Evolutionary conservation across 2,329 filamentous ascomycete species (phyloP), one percentile per base, ranked within the genome.

Genomic region (Podosphaera fusca): DNA sequence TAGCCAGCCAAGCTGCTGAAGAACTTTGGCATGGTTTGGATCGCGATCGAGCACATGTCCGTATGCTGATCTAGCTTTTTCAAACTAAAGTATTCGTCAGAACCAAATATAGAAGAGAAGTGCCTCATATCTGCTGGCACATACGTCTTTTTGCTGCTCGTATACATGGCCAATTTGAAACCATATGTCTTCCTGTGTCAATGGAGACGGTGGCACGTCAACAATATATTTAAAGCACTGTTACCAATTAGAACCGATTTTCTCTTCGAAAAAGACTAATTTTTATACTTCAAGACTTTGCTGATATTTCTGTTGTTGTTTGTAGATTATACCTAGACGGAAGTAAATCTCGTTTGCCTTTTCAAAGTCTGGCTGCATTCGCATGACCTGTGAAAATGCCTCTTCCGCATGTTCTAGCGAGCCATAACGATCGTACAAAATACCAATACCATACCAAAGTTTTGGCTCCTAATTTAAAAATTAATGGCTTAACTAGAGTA

Each of bases 341-440:
- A 98, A 98, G 70, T 96, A 98, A 56, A 98, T 96, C 69, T 98
- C 92, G 66, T 96, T 96, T 58, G 90, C 89, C 76, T 98, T 98
- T 67, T 98, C 92, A 64, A 96, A 96, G 64, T 88, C 84, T 3
- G 90, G 92, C 65, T 95, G 85, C 84, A 98, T 96, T 63, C 87
- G 84, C 92, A 98, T 96, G 60, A 98, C 92, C 67, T 96, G 87
- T 1, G 90, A 95, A 68, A 96, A 96, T 4, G 92, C 92, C 68
- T 96, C 92, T 69, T 96, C 92, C 63, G 92, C 92, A 69, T 96
- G 94, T 65, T 98, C 92, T 52, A 95, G 78, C 34, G 88, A 95
- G 5, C 92, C 92, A 67, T 96, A 98, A 56, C 92, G 78, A 68
- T 98, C 92, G 64, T 98, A 98, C 1, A 98, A 74, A 51, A 98